These are phyloP conservation scores for Trichoderma atroviride DNA, from an alignment of 2,329 filamentous ascomycete species.

Conservation along the genomic window DNA sequence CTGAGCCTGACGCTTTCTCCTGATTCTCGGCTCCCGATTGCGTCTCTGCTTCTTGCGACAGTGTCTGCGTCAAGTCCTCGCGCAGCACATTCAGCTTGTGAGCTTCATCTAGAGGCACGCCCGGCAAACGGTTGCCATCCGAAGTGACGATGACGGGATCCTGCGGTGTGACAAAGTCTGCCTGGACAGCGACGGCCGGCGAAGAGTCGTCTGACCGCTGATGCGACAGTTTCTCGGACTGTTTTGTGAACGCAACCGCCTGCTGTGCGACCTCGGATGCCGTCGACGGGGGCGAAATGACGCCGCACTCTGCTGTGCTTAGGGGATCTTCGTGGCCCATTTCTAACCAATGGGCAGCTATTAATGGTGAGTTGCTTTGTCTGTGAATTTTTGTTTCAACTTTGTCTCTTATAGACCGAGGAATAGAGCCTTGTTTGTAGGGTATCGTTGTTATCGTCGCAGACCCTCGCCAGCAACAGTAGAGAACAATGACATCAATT, in stretches of 20 bases:
- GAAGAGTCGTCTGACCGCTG: constrained; percentile 38
- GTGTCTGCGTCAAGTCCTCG: constrained; percentile 46
- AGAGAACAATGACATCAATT: constrained; percentile 7
- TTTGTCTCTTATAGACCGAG: background rate
- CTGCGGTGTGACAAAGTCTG: constrained; percentile 67
- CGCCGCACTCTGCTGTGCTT: background rate
- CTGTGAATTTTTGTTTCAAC: background rate
- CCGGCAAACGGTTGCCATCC: constrained; percentile 67
- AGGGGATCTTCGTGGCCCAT: background rate
- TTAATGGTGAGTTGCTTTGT: background rate
- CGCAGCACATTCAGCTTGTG: constrained; percentile 68
- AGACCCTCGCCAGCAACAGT: background rate
- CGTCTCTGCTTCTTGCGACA: constrained; percentile 35
- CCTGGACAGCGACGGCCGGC: constrained; percentile 58
- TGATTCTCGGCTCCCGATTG: constrained; percentile 34
- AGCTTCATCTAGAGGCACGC: constrained; percentile 70
- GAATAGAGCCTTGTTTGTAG: background rate
- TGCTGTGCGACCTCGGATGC: constrained; percentile 40
- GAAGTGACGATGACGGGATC: constrained; percentile 72
- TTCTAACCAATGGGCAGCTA: background rate
- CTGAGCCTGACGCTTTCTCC: constrained; percentile 34
- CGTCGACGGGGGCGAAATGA: constrained; percentile 26
- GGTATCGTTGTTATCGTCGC: background rate
- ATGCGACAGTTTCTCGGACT: constrained; percentile 61
- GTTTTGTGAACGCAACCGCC: constrained; percentile 61